Evolutionary conservation across 2,329 filamentous ascomycete genomes (phyloP), one percentile per base, ranked within the genome.

Genomic region (Aureobasidium namibiae): DNA sequence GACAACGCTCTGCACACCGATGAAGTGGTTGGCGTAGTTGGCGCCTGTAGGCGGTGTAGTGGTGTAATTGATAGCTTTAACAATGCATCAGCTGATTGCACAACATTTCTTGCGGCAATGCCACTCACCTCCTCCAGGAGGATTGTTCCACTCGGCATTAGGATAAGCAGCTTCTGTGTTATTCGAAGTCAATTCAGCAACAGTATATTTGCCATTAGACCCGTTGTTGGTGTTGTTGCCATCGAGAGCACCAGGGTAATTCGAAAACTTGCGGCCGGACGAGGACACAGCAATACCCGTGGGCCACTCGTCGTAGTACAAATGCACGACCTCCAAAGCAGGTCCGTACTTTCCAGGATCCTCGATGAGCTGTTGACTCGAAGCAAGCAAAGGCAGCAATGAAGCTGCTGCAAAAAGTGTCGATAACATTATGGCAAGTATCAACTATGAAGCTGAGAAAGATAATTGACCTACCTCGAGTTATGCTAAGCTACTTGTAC

Each of bases 1-100:
- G 11, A 82, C 78, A 1, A 82, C 77, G 39, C 73, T 77, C 65
- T 82, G 79, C 0, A 80, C 77, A 48, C 77, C 76, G 59, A 81
- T 78, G 11, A 81, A 68, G 65, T 80, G 75, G 63, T 77, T 65
- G n/a, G 72, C 69, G 60, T 79, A 75, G 63, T 79, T 78, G 33
- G 73, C 77, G 33, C 73, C 74, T 1, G 73, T 69, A 1, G 75
- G 69, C 9, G 78, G 78, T 16, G 64, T 70, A 0, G 77, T 80
- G 4, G 75, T 75, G 65, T 77, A 78, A 64, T 81, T 80, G 63
- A 81, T 79, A 0, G 75, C 72, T 58, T 29, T 10, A n/a, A n/a
- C 11, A 9, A 38, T 10, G 10, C 1, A 8, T 58, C 42, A 56
- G 42, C 13, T 36, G 16, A 39, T 21, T 52, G 36, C 23, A 41